Percentiles rank a stretch among this genome's conserved stretches.
These are phyloP conservation scores for Coniochaeta hoffmannii DNA, from an alignment of 2,329 filamentous ascomycete species.

Conservation along the genomic window DNA sequence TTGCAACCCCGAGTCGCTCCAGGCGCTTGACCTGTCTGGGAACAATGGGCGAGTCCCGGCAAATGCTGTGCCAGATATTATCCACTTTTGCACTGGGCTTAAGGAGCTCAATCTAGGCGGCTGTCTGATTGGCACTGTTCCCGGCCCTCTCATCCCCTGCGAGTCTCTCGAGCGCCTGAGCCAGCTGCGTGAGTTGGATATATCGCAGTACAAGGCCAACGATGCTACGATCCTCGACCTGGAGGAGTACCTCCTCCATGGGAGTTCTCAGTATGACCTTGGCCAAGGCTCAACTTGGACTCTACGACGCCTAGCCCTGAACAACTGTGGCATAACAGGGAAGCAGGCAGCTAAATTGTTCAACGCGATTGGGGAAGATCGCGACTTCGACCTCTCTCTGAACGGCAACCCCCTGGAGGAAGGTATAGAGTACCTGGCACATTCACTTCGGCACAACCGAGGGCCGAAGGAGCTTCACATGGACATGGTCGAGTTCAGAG, in stretches of 20 bases:
- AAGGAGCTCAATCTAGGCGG: constrained; percentile 42
- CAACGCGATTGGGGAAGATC: constrained; percentile 37
- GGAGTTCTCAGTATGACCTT: constrained; percentile 5
- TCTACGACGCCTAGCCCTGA: constrained; percentile 38
- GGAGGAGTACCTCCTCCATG: constrained; percentile 32
- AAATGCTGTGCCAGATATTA: constrained; percentile 34
- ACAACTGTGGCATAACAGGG: constrained; percentile 45
- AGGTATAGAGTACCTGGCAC: constrained; percentile 41
- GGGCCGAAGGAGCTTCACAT: constrained; percentile 43
- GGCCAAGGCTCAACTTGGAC: constrained; percentile 18
- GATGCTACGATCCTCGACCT: constrained; percentile 39
- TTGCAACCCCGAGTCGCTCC: constrained; percentile 35
- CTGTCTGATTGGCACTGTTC: constrained; percentile 37
- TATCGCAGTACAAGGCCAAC: constrained; percentile 48
- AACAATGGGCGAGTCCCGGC: constrained; percentile 44
- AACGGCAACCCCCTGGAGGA: constrained; percentile 46
- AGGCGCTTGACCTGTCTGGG: constrained; percentile 43
- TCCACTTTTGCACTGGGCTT: constrained; percentile 35
- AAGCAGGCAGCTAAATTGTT: constrained; percentile 42
- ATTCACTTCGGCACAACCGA: constrained; percentile 36
- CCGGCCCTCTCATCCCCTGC: constrained; percentile 38
- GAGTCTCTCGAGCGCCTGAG: constrained; percentile 32
- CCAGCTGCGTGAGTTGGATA: constrained; percentile 44
- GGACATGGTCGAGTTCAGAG: constrained; percentile 50
- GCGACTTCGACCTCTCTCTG: constrained; percentile 40